These are phyloP conservation scores for Xylaria sp. DNA, from an alignment of 2,329 filamentous ascomycete species.

Conservation along the genomic window DNA sequence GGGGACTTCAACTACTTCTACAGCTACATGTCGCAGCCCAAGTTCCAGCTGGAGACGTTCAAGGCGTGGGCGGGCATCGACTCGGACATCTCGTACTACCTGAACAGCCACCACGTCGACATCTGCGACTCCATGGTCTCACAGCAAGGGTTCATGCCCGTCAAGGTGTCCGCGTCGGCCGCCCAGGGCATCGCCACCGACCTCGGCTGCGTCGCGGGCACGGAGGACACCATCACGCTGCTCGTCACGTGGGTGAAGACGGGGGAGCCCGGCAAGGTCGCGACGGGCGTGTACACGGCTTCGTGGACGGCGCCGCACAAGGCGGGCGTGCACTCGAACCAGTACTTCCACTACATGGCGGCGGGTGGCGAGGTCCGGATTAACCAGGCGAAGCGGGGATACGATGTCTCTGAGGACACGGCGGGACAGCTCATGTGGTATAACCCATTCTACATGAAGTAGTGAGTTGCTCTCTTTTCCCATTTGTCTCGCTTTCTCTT, in stretches of 20 bases:
- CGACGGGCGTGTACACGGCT: slow-evolving; percentile 86
- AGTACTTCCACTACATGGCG: slow-evolving; percentile 94
- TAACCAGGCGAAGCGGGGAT: slow-evolving; percentile 90
- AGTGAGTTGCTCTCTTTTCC: slow-evolving; percentile 34
- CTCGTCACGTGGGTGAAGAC: slow-evolving; percentile 83
- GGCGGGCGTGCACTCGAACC: slow-evolving; percentile 91
- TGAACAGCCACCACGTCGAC: slow-evolving; percentile 93
- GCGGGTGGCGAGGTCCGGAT: slow-evolving; percentile 78
- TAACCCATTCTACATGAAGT: slow-evolving; percentile 95
- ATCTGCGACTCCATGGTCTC: slow-evolving; percentile 89
- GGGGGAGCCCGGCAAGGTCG: slow-evolving; percentile 61
- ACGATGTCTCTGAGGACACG: slow-evolving; percentile 84
- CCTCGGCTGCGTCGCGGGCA: slow-evolving; percentile 72
- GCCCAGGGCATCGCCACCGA: slow-evolving; percentile 72
- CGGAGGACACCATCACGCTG: slow-evolving; percentile 90
- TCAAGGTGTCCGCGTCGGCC: slow-evolving; percentile 71
- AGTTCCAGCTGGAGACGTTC: slow-evolving; percentile 89
- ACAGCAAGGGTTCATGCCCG: slow-evolving; percentile 63
- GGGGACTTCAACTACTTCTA: slow-evolving; percentile 99
- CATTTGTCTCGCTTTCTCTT: not conserved
- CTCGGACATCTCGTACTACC: slow-evolving; percentile 91
- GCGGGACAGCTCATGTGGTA: slow-evolving; percentile 71
- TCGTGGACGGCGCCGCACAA: slow-evolving; percentile 92
- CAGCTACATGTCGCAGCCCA: slow-evolving; percentile 91
- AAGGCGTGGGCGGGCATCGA: slow-evolving; percentile 90